Base-by-base conservation (phyloP, 2,329 filamentous ascomycete genomes). In the Dendrostoma leiphaemia region DNA sequence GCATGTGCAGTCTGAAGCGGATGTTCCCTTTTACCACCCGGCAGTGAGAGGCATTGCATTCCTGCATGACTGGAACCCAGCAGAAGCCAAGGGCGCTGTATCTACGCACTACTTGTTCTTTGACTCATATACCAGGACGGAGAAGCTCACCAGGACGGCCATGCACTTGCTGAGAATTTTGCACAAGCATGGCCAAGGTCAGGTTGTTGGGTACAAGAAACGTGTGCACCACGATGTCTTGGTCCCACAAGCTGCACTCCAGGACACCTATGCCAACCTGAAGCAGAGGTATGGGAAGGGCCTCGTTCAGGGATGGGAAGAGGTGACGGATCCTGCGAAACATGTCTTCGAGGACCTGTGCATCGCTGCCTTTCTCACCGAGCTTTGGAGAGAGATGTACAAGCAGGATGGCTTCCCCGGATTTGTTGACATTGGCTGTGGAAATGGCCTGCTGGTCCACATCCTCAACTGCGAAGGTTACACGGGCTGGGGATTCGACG, bases 341-440 rank as follows among this genome's bases (percentile, higher is more conserved):
- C 92, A 97, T 66, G 91, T 97, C 3, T 97, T 97, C 69, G 94
- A 99, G 67, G 93, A 97, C 66, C 74, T 99, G 19, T 82, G 85
- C 4, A 97, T 99, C 59, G 89, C 93, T 0, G 89, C 93, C 0
- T 99, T 97, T 64, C 75, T 97, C 48, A 90, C 97, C 24, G 92
- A 97, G 73, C 74, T 97, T 2, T 99, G 94, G 94, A 73, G 75
- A 12, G 84, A 88, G 54, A 93, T 96, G 85, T 97, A 97, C 67
- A 65, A 63, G 34, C 67, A 66, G 38, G 54, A 45, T 0, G 57
- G 61, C 0, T 97, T 96, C 63, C 90, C 91, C 0, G 92, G 93
- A 0, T 99, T 97, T 64, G 89, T 97, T 19, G 94, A 99, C 65
- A 91, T 99, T 43, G 94, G 93, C 5, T 97, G 94, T 66, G 94